Percentiles rank a stretch among this genome's conserved stretches.
Conservation (phyloP, 208 protist genomes). For the Leishmania martiniquensis region DNA sequence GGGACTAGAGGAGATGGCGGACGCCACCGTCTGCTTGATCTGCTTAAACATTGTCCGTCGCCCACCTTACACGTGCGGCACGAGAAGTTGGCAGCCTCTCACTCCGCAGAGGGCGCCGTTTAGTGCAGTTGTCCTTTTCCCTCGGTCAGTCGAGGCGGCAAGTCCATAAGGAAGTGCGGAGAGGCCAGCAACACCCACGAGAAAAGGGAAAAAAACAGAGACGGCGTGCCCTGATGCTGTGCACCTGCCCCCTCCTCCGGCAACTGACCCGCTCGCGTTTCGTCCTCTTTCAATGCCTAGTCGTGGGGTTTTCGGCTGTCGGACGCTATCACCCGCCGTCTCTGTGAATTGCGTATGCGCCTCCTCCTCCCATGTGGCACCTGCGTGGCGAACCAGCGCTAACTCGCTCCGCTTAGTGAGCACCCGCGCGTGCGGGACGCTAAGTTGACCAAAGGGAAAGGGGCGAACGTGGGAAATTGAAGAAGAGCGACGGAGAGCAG, state of each 20-base stretch:
- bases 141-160: not conserved
- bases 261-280: not conserved
- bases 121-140: not conserved
- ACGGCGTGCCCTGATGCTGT: not conserved
- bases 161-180: no score
- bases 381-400: not conserved
- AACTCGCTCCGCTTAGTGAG: not conserved
- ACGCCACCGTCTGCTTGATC: slow-evolving; percentile 41
- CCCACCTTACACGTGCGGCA: no score
- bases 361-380: not conserved
- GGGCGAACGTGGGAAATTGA: not conserved
- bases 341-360: not conserved
- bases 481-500: not conserved
- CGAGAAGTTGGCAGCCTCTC: not conserved
- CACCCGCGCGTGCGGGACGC: not conserved
- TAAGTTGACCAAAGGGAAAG: not conserved
- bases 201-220: slow-evolving; percentile 4
- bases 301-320: not conserved
- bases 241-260: not conserved
- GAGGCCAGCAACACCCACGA: no score
- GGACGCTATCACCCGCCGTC: not conserved
- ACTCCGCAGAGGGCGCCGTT: not conserved
- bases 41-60: slow-evolving; percentile 37
- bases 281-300: not conserved
- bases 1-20: slow-evolving; percentile 37